phyloP scores from a whole-genome alignment of 2,329 filamentous ascomycete species.

The Calycina herbarum region DNA sequence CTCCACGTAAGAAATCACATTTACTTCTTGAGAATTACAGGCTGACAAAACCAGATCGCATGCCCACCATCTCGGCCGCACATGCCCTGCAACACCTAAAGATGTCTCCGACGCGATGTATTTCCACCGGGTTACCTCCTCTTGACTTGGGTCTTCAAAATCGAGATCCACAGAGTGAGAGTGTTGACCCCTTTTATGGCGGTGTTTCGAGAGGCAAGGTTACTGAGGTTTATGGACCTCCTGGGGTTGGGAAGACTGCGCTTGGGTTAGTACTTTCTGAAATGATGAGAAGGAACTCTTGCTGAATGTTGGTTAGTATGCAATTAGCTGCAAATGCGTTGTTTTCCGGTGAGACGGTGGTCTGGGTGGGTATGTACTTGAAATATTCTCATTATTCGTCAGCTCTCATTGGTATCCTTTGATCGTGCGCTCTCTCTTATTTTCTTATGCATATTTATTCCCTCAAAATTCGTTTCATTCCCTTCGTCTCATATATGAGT shows the following conservation, averaged over 20 bases:
- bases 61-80: constrained; percentile 75
- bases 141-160: constrained; percentile 53
- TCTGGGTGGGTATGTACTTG: constrained; percentile 71
- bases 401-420: too few relatives aligned
- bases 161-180: constrained; percentile 21
- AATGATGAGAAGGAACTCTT: neutral
- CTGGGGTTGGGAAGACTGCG: constrained; percentile 81
- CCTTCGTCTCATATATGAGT: neutral
- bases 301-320: constrained; percentile 53
- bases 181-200: constrained; percentile 37
- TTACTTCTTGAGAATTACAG: neutral
- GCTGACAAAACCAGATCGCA: constrained; percentile 56
- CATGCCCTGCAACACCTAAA: constrained; percentile 65
- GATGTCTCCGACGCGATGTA: constrained; percentile 48
- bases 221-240: constrained; percentile 85
- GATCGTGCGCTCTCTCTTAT: neutral
- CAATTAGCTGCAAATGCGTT: constrained; percentile 68
- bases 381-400: neutral
- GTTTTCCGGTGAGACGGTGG: constrained; percentile 58
- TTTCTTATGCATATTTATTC: neutral
- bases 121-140: constrained; percentile 56
- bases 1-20: constrained; percentile 28
- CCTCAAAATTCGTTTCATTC: neutral
- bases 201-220: constrained; percentile 76
- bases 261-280: constrained; percentile 49